phyloP scores from a whole-genome alignment of 495 filamentous ascomycete species.

The Neurospora hispaniola region DNA sequence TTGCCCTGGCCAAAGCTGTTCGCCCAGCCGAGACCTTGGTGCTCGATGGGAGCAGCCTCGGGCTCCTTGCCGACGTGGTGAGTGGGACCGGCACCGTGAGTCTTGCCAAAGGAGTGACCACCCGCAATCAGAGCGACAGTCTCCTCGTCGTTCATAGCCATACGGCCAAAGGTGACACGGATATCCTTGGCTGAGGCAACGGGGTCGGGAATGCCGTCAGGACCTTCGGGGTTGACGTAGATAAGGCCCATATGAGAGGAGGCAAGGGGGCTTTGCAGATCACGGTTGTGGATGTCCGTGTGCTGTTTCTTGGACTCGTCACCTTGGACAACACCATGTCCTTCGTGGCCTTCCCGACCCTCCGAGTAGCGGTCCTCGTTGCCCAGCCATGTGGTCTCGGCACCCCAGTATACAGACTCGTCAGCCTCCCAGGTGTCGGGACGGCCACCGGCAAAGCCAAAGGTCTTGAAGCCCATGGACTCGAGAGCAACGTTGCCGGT shows the following conservation, averaged over 20 bases:
- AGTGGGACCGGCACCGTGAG: slow-evolving; percentile 53
- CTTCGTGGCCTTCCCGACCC: slow-evolving; percentile 34
- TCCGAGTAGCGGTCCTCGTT: slow-evolving; percentile 54
- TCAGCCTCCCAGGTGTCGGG: slow-evolving; percentile 61
- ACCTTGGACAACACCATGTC: slow-evolving; percentile 34
- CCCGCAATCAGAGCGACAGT: slow-evolving; percentile 66
- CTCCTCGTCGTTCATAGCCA: slow-evolving; percentile 73
- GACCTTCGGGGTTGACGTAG: slow-evolving; percentile 68
- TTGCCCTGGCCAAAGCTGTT: slow-evolving; percentile 49
- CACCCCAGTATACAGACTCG: slow-evolving; percentile 64
- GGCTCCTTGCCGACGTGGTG: slow-evolving; percentile 53
- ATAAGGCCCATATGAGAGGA: slow-evolving; percentile 64
- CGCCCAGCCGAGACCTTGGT: slow-evolving; percentile 58
- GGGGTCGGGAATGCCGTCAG: slow-evolving; percentile 57
- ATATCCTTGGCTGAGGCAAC: slow-evolving; percentile 57
- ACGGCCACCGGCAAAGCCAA: slow-evolving; percentile 62
- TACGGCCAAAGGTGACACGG: slow-evolving; percentile 58
- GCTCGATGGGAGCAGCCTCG: slow-evolving; percentile 47
- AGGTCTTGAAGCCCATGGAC: slow-evolving; percentile 63
- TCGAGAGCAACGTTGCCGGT: slow-evolving; percentile 66
- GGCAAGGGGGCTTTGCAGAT: slow-evolving; percentile 52
- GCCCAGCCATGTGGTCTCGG: slow-evolving; percentile 58
- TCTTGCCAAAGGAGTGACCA: slow-evolving; percentile 67
- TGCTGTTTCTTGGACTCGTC: slow-evolving; percentile 37
- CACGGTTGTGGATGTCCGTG: slow-evolving; percentile 45